Evolutionary conservation across 2,329 filamentous ascomycete genomes (phyloP).

Genomic region (Fusarium sp.): DNA sequence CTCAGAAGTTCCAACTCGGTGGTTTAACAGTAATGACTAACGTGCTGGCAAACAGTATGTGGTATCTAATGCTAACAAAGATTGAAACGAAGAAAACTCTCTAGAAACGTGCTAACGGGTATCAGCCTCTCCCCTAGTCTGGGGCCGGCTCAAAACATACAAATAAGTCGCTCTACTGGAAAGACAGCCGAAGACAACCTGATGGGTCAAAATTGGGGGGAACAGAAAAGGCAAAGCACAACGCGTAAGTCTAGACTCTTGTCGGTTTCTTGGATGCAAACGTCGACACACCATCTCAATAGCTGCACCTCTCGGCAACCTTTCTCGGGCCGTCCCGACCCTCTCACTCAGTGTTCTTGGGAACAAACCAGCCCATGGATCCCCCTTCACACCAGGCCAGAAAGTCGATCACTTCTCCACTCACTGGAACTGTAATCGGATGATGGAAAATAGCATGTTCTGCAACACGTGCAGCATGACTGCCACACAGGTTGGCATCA

Average conservation of each 20-base stretch:
- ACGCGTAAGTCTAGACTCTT: conserved; percentile 4
- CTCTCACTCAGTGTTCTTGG: conserved; percentile 7
- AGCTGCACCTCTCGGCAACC: conserved; percentile 18
- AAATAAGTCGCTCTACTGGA: conserved; percentile 13
- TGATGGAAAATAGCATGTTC: conserved; percentile 78
- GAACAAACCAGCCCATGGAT: conserved; percentile 4
- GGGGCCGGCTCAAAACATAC: conserved; percentile 22
- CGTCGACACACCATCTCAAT: conserved; percentile 12
- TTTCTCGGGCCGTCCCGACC: conserved; percentile 43
- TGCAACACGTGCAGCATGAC: conserved; percentile 76
- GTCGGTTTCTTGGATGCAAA: neutral
- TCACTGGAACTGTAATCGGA: conserved; percentile 68
- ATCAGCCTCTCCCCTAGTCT: conserved; percentile 26
- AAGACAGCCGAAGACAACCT: conserved; percentile 11
- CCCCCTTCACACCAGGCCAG: neutral
- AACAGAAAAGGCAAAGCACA: conserved; percentile 13
- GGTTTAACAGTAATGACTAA: neutral
- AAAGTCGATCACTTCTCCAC: conserved; percentile 22
- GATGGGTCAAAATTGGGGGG: neutral
- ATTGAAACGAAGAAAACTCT: conserved; percentile 29
- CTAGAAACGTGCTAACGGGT: conserved; percentile 40
- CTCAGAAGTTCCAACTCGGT: neutral
- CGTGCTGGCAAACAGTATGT: conserved; percentile 3
- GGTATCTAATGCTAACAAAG: conserved; percentile 30
- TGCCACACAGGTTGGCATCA: conserved; percentile 72